A percentile compares a stretch with the other conserved stretches of the same genome.
phyloP scores from a whole-genome alignment of 441 rosid genomes.

The Brassica balearica region DNA sequence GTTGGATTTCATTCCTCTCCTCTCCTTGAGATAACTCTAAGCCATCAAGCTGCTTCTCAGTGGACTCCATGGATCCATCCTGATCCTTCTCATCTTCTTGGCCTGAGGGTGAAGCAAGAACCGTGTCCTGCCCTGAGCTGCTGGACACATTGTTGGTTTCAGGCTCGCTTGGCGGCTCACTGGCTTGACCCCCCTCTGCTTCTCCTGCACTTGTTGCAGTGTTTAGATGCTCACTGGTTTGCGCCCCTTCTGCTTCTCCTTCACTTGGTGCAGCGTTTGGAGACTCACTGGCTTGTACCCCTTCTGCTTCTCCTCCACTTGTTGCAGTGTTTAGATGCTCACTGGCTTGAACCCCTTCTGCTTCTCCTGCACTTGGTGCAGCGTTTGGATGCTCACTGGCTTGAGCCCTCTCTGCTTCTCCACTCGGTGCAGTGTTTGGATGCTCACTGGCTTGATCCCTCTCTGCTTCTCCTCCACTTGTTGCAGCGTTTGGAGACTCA shows the following conservation, averaged over 20 bases:
- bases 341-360: neutral
- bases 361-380: neutral
- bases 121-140: conserved; percentile 42
- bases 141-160: conserved; percentile 46
- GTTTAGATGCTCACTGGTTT: neutral
- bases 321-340: conserved; percentile 33
- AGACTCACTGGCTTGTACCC: conserved; percentile 40
- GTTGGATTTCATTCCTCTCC: conserved; percentile 21
- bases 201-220: conserved; percentile 44
- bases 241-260: neutral
- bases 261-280: conserved; percentile 2
- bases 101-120: conserved; percentile 39
- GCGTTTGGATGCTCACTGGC: conserved; percentile 27
- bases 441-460: conserved; percentile 41
- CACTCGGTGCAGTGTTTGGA: neutral
- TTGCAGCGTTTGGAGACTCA: neutral
- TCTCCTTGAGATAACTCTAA: conserved; percentile 29
- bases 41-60: conserved; percentile 42
- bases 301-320: conserved; percentile 43
- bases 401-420: conserved; percentile 45
- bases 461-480: conserved; percentile 38
- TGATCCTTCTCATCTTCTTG: conserved; percentile 40
- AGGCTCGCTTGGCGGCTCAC: conserved; percentile 33
- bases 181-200: conserved; percentile 43
- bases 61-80: conserved; percentile 39